A percentile compares a stretch with the other conserved stretches of the same genome.
Evolutionary conservation across 129 eudicot species (phyloP).

Genomic region (Scalesia atractyloides): DNA sequence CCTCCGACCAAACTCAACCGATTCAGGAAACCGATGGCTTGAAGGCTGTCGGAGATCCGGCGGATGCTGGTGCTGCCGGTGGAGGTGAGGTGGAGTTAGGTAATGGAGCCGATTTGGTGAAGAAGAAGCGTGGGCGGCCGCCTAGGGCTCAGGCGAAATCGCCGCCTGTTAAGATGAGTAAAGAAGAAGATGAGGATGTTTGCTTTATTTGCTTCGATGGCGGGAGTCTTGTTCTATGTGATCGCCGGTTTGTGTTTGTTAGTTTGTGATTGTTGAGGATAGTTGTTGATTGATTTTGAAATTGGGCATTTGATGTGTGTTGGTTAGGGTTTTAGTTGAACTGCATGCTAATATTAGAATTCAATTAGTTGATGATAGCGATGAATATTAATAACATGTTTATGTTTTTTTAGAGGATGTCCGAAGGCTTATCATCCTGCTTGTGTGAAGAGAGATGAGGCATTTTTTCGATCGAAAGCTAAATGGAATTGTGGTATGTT

Average conservation of each 20-base stretch:
- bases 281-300: background rate
- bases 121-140: constrained; percentile 80
- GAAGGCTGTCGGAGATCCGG: constrained; percentile 42
- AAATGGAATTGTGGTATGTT: constrained; percentile 79
- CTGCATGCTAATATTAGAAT: background rate
- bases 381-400: constrained; percentile 13
- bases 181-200: constrained; percentile 74
- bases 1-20: constrained; percentile 26
- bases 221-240: constrained; percentile 82
- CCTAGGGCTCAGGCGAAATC: constrained; percentile 48
- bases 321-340: constrained; percentile 18
- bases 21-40: constrained; percentile 23
- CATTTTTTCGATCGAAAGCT: constrained; percentile 65
- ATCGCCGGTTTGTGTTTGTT: constrained; percentile 64
- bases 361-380: background rate
- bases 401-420: constrained; percentile 54
- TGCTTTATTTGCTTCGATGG: constrained; percentile 98
- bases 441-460: constrained; percentile 79
- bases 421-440: constrained; percentile 90
- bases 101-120: constrained; percentile 36
- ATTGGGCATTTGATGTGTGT: background rate
- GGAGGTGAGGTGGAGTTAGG: constrained; percentile 22
- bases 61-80: constrained; percentile 10
- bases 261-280: background rate
- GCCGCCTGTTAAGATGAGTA: constrained; percentile 47